Base-by-base conservation (phyloP, 2,329 filamentous ascomycete genomes). In the Pyrenophora seminiperda region DNA sequence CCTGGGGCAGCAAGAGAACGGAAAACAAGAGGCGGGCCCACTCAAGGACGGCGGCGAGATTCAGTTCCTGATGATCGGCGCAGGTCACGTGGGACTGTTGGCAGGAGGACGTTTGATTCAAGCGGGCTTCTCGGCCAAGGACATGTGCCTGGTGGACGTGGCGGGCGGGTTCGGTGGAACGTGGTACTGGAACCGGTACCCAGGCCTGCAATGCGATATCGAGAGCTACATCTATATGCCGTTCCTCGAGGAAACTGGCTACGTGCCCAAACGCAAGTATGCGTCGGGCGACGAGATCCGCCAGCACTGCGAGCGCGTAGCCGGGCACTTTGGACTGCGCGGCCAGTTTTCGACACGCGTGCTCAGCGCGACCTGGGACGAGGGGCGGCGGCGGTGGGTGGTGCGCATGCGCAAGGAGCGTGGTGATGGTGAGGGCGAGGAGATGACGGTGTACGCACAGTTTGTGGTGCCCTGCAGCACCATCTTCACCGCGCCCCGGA, bases 161-260 rank as follows among this genome's bases (percentile, higher is more conserved):
- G 77, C 76, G 5, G 74, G 73, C 4, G 76, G 75, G 1, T 78
- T 78, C 53, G 77, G 77, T 3, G 77, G 78, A 1, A 77, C 76
- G 1, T 79, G 77, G 71, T 64, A 77, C 56, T 79, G 75, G 74
- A 79, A 80, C 42, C 67, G 73, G 7, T 80, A 79, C 47, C 77
- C 78, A 11, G 78, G 78, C 3, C 54, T 77, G 3, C 70, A 66
- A 54, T 86, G 83, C 61, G 84, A 87, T 58, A 70, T 84, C 3
- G 84, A 87, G 66, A 76, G 76, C 42, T 84, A 82, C 57, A 73
- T 77, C n/a, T 87, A 86, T 59, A 67, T 86, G 68, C 83, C 83
- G 3, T 67, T 84, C 10, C 74, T 86, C 2, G 83, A 86, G 52
- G 82, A 86, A 65, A 83, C 76, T 1, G 79, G 78, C 0, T 84